A percentile compares a stretch with the other conserved stretches of the same genome.
Conservation (phyloP, 2,329 filamentous ascomycete species). For the Helminthosporium solani region DNA sequence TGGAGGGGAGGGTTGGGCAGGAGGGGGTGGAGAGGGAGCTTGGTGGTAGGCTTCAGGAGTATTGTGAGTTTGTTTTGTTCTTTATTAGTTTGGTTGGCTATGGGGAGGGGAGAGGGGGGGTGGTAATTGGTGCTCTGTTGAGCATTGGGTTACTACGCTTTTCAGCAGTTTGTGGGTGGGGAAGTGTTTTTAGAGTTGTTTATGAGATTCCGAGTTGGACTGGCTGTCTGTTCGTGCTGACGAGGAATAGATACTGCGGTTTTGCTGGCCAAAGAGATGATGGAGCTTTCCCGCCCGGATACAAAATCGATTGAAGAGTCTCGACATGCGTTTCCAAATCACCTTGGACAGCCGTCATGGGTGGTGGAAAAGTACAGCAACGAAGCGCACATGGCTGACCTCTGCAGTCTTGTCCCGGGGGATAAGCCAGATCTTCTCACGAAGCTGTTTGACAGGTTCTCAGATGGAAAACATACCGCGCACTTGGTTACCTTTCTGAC, state of each 20-base stretch:
- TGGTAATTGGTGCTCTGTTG: no score
- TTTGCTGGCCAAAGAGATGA: background rate
- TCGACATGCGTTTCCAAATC: background rate
- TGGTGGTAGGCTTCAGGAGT: constrained; percentile 5
- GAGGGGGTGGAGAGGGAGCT: constrained; percentile 3
- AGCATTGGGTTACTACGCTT: no score
- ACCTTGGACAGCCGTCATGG: background rate
- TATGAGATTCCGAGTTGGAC: no score
- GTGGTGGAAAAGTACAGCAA: background rate
- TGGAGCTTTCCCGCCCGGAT: background rate
- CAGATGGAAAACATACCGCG: background rate
- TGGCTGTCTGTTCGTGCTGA: no score
- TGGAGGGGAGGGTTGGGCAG: constrained; percentile 1
- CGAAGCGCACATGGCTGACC: constrained; percentile 1
- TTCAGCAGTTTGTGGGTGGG: no score
- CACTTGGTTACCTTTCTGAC: constrained; percentile 3
- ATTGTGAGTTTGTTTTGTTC: constrained; percentile 3
- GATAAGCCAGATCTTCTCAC: constrained; percentile 1
- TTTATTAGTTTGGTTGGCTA: background rate
- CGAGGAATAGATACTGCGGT: background rate
- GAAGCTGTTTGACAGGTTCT: constrained; percentile 3
- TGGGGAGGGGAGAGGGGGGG: no score
- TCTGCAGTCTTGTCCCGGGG: background rate
- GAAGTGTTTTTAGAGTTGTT: no score
- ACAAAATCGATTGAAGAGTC: background rate